Evolutionary conservation across 2,329 filamentous ascomycete genomes (phyloP), one percentile per base, ranked within the genome.

Genomic region (Pyrenochaeta sp.): DNA sequence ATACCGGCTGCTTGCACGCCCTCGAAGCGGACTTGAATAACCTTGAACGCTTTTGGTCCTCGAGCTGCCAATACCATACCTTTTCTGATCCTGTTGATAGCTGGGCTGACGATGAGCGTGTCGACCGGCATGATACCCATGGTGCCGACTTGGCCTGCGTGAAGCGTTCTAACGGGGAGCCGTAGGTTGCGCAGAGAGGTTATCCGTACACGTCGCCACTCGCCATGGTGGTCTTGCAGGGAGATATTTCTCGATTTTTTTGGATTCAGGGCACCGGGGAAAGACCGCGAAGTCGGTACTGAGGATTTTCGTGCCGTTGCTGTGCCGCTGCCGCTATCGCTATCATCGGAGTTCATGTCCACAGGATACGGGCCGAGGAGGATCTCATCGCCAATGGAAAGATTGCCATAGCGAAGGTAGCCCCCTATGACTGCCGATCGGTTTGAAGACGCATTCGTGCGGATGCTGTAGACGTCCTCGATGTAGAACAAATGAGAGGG

Each of bases 161-260:
- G 80, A 6, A 97, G 79, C 0, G 81, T 83, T 32, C 84, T 83
- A 0, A 96, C 91, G 0, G 93, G 90, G 3, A 96, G 77, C 4
- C 93, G 84, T 7, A 99, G 77, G 58, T 96, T 96, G 15, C 93
- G 87, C 29, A 96, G 86, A 58, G 92, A 97, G 30, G 89, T 86
- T 39, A 97, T 84, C 29, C 82, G 85, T 5, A 93, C 90, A 17
- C 80, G 79, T 51, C 89, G 85, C 93, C 93, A 97, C 78, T 82
- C 59, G 74, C 49, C 51, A n/a, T 62, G 48, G 22, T 50, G 56
- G 18, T 60, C 53, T 11, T 44, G 48, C 9, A 51, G 14, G 7
- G 50, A 34, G 6, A 32, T 23, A 14, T 49, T 51, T 9, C 45
- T 48, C 15, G 49, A 36, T 3, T 38, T 38, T 21, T 44, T 45